These are phyloP conservation scores for Rhynchospora pubera DNA, from an alignment of 176 grass and related monocot genomes.

Conservation along the genomic window DNA sequence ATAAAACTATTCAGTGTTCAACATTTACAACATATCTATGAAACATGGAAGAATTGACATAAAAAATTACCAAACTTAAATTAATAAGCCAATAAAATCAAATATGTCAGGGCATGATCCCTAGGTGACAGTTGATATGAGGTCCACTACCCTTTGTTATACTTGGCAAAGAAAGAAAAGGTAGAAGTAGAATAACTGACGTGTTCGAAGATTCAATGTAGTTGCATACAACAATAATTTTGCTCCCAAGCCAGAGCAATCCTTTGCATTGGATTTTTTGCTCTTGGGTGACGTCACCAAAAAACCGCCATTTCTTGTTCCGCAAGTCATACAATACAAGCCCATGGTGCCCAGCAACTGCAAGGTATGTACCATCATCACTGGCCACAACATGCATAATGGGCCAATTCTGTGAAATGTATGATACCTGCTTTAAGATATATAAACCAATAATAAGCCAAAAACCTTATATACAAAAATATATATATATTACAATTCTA, in stretches of 20 bases:
- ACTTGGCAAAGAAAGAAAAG: background rate
- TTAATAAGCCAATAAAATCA: too few relatives aligned
- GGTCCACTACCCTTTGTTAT: background rate
- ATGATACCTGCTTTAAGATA: constrained; percentile 61
- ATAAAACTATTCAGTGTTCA: background rate
- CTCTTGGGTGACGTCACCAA: constrained; percentile 98
- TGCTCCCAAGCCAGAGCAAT: constrained; percentile 76
- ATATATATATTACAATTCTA: background rate
- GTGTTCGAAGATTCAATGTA: constrained; percentile 71
- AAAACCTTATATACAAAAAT: background rate
- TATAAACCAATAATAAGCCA: background rate
- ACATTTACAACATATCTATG: background rate
- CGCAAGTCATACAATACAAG: constrained; percentile 83
- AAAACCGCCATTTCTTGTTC: constrained; percentile 93
- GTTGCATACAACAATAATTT: constrained; percentile 94
- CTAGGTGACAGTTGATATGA: background rate
- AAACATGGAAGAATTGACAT: background rate
- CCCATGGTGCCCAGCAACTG: constrained; percentile 79
- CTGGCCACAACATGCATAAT: constrained; percentile 87
- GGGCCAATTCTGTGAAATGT: constrained; percentile 97
- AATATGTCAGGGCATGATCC: background rate
- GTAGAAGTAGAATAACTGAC: constrained; percentile 34
- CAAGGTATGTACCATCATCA: constrained; percentile 84
- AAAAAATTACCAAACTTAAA: background rate
- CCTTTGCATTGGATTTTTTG: constrained; percentile 99